A percentile compares a stretch with the other conserved stretches of the same genome.
These are phyloP conservation scores for Penicillium sp. DNA, from an alignment of 2,329 filamentous ascomycete species.

Conservation along the genomic window DNA sequence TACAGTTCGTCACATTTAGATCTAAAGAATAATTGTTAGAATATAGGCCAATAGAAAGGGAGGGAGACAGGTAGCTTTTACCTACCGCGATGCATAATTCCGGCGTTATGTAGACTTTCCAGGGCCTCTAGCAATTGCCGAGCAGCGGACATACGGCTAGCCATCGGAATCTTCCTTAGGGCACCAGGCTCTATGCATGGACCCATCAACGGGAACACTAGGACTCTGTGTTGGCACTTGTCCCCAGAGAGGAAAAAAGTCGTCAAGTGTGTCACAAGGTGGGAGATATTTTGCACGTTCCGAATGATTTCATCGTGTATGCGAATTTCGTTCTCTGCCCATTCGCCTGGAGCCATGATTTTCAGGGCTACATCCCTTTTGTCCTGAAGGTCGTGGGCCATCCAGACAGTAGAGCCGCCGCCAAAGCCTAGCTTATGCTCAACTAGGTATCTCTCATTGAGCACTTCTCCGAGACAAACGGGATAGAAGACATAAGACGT, in stretches of 20 bases:
- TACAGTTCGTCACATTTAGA: no score
- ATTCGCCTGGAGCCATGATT: background rate
- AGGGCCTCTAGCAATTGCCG: background rate
- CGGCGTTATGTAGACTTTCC: no score
- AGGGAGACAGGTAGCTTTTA: no score
- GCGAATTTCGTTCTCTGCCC: background rate
- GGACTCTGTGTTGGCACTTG: conserved; percentile 12
- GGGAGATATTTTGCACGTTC: background rate
- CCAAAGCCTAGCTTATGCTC: background rate
- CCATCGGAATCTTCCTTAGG: background rate
- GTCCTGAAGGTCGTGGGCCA: background rate
- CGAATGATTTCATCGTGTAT: background rate
- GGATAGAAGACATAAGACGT: background rate
- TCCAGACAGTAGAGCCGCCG: background rate
- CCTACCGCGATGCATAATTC: no score
- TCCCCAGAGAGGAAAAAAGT: conserved; percentile 17
- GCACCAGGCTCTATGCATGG: conserved; percentile 11
- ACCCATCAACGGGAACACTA: conserved; percentile 21
- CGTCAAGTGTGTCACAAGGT: conserved; percentile 15
- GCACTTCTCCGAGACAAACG: background rate
- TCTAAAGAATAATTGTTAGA: no score
- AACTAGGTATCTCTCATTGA: background rate
- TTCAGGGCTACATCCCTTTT: background rate
- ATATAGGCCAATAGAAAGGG: no score
- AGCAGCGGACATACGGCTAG: background rate